Conservation (phyloP, 108 stramenopile genomes). For the Skeletonema marinoi region DNA sequence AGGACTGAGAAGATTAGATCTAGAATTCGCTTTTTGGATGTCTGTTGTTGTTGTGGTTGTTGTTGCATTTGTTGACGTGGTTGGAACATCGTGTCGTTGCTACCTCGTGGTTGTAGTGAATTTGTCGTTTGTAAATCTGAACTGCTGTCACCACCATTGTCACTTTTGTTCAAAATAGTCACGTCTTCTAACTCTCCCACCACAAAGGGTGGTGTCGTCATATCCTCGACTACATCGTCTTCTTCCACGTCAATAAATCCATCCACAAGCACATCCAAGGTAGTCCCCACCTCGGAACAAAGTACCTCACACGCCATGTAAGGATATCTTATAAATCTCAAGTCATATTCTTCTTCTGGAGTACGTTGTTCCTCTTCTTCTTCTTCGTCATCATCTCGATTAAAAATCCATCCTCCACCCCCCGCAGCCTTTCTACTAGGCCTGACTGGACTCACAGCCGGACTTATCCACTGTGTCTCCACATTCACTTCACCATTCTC, state of each 20-base stretch:
- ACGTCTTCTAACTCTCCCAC: conserved; percentile 9
- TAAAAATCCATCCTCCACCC: conserved; percentile 8
- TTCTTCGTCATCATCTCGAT: not conserved
- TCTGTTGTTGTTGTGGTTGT: not conserved
- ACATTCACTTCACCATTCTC: not conserved
- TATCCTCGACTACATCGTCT: not conserved
- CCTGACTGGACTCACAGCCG: not conserved
- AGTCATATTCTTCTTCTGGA: conserved; percentile 47
- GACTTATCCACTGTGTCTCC: not conserved
- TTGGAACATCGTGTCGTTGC: not conserved
- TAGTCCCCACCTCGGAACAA: conserved; percentile 89
- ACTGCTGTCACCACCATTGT: not conserved
- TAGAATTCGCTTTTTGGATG: conserved; percentile 39
- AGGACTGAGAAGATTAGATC: conserved; percentile 83
- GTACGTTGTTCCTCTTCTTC: conserved; percentile 5
- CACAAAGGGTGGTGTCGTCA: not conserved
- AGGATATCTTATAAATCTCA: conserved; percentile 75
- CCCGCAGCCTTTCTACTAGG: not conserved
- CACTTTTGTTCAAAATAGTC: conserved; percentile 1
- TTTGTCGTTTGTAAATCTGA: not conserved
- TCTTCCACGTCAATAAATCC: conserved; percentile 45
- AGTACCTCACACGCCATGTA: conserved; percentile 98
- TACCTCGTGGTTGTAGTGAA: too few relatives aligned
- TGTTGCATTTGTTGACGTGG: not conserved
- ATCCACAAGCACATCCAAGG: conserved; percentile 80